Conservation (phyloP, 1,139 yeast genomes). For the Pichia sp. region DNA sequence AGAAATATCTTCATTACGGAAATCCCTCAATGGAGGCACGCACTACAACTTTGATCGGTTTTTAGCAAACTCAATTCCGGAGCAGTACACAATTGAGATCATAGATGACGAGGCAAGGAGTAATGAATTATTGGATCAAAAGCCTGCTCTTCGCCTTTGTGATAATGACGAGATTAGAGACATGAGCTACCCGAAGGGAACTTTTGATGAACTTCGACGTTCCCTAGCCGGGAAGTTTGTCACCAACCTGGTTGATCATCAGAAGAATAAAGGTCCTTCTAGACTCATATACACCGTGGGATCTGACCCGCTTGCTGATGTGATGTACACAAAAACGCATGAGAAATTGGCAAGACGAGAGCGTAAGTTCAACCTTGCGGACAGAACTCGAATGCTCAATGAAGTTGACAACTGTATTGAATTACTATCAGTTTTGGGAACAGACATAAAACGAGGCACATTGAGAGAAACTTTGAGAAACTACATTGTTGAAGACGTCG, state of each 20-base stretch:
- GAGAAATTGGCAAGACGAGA: constrained; percentile 47
- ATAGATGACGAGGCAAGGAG: constrained; percentile 9
- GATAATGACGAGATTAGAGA: constrained; percentile 6
- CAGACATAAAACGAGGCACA: constrained; percentile 15
- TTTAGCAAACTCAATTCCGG: constrained; percentile 24
- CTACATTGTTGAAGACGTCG: constrained; percentile 13
- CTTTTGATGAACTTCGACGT: constrained; percentile 17
- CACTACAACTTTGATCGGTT: constrained; percentile 29
- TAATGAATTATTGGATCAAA: constrained; percentile 4
- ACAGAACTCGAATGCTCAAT: constrained; percentile 37
- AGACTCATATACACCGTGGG: background rate
- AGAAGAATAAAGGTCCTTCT: constrained; percentile 6
- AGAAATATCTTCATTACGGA: constrained; percentile 10
- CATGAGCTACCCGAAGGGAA: background rate
- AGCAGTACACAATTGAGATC: constrained; percentile 23
- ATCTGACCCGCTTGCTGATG: constrained; percentile 25
- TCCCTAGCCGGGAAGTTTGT: constrained; percentile 6
- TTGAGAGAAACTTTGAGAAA: constrained; percentile 13
- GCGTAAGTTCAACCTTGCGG: constrained; percentile 42
- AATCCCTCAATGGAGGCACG: constrained; percentile 10
- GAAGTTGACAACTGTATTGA: constrained; percentile 41
- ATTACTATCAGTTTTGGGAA: constrained; percentile 24
- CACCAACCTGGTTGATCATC: constrained; percentile 17
- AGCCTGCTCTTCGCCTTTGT: background rate
- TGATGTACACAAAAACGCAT: constrained; percentile 30